A percentile compares a stretch with the other conserved stretches of the same genome.
Conservation (phyloP, 208 protist genomes). For the Leishmania major region DNA sequence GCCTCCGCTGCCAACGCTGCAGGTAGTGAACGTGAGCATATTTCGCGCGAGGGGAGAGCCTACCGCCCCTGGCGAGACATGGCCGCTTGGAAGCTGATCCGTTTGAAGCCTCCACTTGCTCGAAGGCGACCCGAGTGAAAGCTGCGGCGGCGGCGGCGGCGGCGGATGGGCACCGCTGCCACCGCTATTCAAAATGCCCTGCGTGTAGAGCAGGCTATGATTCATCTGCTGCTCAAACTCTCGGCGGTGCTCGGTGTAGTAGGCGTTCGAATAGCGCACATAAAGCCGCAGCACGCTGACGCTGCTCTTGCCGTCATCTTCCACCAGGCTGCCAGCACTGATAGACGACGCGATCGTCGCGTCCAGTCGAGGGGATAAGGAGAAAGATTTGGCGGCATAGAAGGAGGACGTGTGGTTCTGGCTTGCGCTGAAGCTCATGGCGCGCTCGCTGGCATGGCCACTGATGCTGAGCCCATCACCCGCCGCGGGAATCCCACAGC, state of each 20-base stretch:
- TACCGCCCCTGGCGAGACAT: neutral
- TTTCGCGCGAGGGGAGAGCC: slow-evolving; percentile 10
- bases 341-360: neutral
- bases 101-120: neutral
- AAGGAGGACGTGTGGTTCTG: neutral
- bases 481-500: neutral
- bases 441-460: neutral
- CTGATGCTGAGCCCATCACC: neutral
- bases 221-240: slow-evolving; percentile 22
- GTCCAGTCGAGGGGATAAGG: neutral
- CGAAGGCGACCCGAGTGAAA: slow-evolving; percentile 8
- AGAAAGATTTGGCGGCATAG: neutral
- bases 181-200: slow-evolving; percentile 2
- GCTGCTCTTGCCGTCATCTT: slow-evolving; percentile 46
- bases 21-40: neutral
- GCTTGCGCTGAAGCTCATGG: neutral
- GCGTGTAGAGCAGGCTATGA: neutral
- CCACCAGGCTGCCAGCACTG: neutral
- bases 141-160: neutral
- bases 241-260: slow-evolving; percentile 21
- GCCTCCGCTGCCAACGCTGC: neutral
- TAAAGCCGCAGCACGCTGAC: slow-evolving; percentile 74
- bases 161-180: neutral
- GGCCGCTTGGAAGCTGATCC: neutral
- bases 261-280: slow-evolving; percentile 73